A percentile compares a stretch with the other conserved stretches of the same genome.
Evolutionary conservation across 2,329 filamentous ascomycete species (phyloP).

Genomic region (Onygena corvina): DNA sequence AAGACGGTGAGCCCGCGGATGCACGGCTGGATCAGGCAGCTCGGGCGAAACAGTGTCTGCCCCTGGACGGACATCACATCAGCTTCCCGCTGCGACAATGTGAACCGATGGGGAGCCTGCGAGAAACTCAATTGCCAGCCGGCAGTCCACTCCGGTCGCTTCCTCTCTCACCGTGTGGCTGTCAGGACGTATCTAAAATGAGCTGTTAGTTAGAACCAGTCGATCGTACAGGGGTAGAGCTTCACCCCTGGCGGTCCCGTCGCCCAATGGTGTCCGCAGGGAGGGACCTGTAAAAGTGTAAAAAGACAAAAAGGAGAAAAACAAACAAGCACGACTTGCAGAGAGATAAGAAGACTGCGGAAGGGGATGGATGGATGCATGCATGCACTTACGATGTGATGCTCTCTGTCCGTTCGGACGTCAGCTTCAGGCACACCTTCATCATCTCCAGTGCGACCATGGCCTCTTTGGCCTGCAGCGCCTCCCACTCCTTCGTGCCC

Average conservation of each 20-base stretch:
- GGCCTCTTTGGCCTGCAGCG: constrained; percentile 57
- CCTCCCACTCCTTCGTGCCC: constrained; percentile 57
- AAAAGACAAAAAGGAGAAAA: background rate
- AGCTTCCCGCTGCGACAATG: background rate
- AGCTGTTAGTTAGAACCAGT: constrained; percentile 5
- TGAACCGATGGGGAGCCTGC: constrained; percentile 1
- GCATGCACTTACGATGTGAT: constrained; percentile 44
- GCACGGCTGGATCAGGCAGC: background rate
- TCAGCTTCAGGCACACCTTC: constrained; percentile 80
- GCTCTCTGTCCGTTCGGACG: constrained; percentile 77
- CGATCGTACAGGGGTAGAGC: constrained; percentile 1
- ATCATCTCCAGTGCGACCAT: constrained; percentile 75
- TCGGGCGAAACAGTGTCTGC: background rate
- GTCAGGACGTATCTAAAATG: constrained; percentile 12
- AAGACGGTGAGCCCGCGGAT: too few species aligned
- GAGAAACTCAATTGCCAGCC: background rate
- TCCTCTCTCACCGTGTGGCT: constrained; percentile 11
- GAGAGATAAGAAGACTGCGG: background rate
- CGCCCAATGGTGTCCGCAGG: constrained; percentile 1
- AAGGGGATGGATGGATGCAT: constrained; percentile 1
- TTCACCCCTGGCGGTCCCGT: background rate
- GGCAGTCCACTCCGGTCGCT: constrained; percentile 1
- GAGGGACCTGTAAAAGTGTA: background rate
- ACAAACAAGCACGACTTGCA: background rate
- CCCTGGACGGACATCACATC: background rate